phyloP scores from a whole-genome alignment of 495 filamentous ascomycete species.

The Penicillium angulare region DNA sequence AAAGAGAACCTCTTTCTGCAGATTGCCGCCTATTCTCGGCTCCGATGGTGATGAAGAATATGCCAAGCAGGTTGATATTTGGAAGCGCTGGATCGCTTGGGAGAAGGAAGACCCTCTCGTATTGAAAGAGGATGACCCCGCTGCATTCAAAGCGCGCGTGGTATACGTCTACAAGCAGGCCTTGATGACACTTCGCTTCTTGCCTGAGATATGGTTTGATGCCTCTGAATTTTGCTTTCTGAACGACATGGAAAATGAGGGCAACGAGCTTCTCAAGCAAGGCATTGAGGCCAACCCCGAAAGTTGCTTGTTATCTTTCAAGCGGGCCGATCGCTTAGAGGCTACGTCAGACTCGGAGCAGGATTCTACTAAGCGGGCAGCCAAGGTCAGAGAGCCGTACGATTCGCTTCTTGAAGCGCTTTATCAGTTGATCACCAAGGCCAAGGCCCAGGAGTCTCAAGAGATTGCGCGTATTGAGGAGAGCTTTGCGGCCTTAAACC shows the following conservation, averaged over 20 bases:
- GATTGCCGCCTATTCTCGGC: constrained; percentile 76
- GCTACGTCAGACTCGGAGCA: constrained; percentile 66
- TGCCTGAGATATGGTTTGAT: constrained; percentile 94
- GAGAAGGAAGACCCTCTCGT: constrained; percentile 91
- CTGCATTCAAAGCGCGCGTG: constrained; percentile 70
- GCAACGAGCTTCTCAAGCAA: constrained; percentile 73
- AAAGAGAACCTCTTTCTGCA: constrained; percentile 71
- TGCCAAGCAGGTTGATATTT: constrained; percentile 79
- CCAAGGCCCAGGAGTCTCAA: constrained; percentile 68
- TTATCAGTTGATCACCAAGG: constrained; percentile 72
- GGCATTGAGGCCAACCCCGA: constrained; percentile 91
- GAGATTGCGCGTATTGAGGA: constrained; percentile 73
- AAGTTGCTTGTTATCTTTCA: constrained; percentile 84
- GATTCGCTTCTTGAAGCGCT: constrained; percentile 79
- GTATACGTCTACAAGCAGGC: constrained; percentile 92
- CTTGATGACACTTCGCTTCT: constrained; percentile 87
- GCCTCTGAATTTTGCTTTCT: constrained; percentile 90
- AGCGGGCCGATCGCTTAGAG: constrained; percentile 83
- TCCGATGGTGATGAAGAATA: constrained; percentile 88
- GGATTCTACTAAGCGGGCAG: constrained; percentile 63
- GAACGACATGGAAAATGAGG: constrained; percentile 66
- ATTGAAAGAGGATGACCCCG: constrained; percentile 71
- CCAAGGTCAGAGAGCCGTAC: constrained; percentile 75
- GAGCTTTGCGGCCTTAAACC: constrained; percentile 33
- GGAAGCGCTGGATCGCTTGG: constrained; percentile 92